These are phyloP conservation scores for Epichloe aotearoae DNA, from an alignment of 2,329 filamentous ascomycete genomes.

Conservation along the genomic window DNA sequence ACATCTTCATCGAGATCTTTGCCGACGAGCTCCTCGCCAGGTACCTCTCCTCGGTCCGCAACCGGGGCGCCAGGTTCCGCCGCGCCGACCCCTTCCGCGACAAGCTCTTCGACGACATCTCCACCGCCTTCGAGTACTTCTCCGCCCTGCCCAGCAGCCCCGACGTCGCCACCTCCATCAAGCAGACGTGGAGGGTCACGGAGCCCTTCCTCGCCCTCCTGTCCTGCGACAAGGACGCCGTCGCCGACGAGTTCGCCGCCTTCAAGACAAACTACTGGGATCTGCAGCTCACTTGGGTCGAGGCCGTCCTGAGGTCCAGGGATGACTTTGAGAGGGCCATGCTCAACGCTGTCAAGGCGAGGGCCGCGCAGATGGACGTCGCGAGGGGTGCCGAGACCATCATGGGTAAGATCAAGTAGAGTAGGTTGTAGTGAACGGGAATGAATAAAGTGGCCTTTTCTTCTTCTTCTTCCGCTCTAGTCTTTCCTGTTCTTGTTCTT, in stretches of 20 bases:
- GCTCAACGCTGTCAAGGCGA: constrained; percentile 76
- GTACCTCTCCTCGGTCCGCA: constrained; percentile 75
- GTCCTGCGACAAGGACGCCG: constrained; percentile 56
- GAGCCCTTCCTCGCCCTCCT: constrained; percentile 72
- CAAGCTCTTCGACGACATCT: constrained; percentile 86
- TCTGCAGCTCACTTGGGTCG: constrained; percentile 88
- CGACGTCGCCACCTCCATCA: constrained; percentile 61
- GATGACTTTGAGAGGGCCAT: constrained; percentile 92
- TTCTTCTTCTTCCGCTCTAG: not conserved
- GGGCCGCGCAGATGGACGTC: constrained; percentile 74
- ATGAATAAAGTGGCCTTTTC: not conserved
- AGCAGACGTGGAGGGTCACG: constrained; percentile 84
- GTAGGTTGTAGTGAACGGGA: constrained; percentile 22
- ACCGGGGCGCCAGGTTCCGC: constrained; percentile 81
- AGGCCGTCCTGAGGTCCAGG: constrained; percentile 70
- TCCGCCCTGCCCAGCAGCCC: constrained; percentile 55
- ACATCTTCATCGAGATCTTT: constrained; percentile 88
- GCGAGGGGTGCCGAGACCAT: constrained; percentile 84
- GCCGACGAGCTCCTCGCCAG: constrained; percentile 79
- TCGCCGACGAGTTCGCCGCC: constrained; percentile 65
- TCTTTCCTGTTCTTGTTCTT: not conserved
- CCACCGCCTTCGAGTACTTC: constrained; percentile 85
- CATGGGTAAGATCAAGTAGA: constrained; percentile 84
- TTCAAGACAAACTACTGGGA: constrained; percentile 91
- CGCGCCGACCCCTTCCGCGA: constrained; percentile 78